These are phyloP conservation scores for Knufia fluminis DNA, from an alignment of 2,329 filamentous ascomycete species.

Conservation along the genomic window DNA sequence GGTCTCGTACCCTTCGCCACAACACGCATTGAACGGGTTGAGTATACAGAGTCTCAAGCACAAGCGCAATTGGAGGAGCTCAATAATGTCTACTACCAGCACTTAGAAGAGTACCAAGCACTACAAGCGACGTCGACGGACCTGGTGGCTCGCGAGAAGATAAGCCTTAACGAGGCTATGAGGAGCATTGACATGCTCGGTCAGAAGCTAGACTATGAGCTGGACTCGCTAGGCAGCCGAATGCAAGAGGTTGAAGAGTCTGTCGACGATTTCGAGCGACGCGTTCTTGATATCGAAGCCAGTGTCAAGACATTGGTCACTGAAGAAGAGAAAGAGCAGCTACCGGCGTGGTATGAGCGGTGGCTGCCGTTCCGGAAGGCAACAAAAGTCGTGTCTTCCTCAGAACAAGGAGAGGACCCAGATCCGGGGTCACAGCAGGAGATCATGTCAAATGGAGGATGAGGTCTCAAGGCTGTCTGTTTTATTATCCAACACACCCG, in stretches of 20 bases:
- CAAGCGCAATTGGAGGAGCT: slow-evolving; percentile 57
- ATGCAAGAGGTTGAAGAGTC: slow-evolving; percentile 82
- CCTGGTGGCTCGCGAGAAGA: slow-evolving; percentile 59
- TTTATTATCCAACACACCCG: too few species aligned
- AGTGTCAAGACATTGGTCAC: slow-evolving; percentile 54
- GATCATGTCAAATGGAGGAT: too few species aligned
- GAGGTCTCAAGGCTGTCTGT: too few species aligned
- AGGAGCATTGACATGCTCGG: slow-evolving; percentile 72
- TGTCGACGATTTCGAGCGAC: slow-evolving; percentile 66
- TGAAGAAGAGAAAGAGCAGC: slow-evolving; percentile 35
- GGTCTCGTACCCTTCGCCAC: slow-evolving; percentile 36
- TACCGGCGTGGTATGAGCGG: slow-evolving; percentile 2
- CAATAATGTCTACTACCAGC: slow-evolving; percentile 57
- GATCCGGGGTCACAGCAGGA: not conserved
- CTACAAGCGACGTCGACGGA: slow-evolving; percentile 60
- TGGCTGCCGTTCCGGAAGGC: not conserved
- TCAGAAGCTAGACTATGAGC: slow-evolving; percentile 86
- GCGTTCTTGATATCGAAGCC: slow-evolving; percentile 62
- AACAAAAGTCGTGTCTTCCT: not conserved
- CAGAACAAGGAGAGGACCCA: not conserved
- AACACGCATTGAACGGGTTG: slow-evolving; percentile 33
- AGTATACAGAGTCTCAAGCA: slow-evolving; percentile 55
- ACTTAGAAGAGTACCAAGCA: slow-evolving; percentile 59
- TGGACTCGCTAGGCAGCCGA: slow-evolving; percentile 66
- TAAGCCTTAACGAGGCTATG: slow-evolving; percentile 58